Base-by-base conservation (phyloP, 225 moss, liverwort and hornwort species). In the Polytrichum formosum region DNA sequence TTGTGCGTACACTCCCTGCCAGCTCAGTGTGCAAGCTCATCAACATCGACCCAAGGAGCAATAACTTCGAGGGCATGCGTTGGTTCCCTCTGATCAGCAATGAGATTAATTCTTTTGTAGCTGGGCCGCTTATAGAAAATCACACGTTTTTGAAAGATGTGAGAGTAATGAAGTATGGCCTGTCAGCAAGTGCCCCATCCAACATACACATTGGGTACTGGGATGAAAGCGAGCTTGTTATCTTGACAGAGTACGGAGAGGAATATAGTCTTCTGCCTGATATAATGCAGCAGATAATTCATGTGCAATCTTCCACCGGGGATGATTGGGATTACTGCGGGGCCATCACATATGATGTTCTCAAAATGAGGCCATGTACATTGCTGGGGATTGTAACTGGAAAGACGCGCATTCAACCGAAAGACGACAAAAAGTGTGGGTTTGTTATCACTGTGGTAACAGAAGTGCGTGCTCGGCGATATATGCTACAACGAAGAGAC, bases 21-120 rank as follows among this genome's bases (percentile, higher is more conserved):
- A 70, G 23, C 61, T 60, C 61, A 35, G 70, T 61, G 61, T 59
- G 33, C 6, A 70, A 70, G 61, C 61, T 70, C 60, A 61, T 70
- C 70, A 70, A 70, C 70, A 61, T 70, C 31, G 61, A 70, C 61
- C 70, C 70, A 61, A 70, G 70, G 70, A 70, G 70, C 70, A 70
- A 70, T 46, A 70, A 70, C 46, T 61, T 70, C 61, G 3, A 61
- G 25, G 70, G 70, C 70, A 21, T 70, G 70, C 26, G 70, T 61
- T 70, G 70, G 70, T 70, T 70, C 61, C 70, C 70, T 61, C 61
- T 28, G 61, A n/a, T 61, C 16, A 26, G 61, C 70, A 61, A 70
- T 70, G 70, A 70, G 70, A 70, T 70, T 22, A 35, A 70, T 5
- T 70, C 37, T 61, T 70, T 60, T 61, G 33, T 70, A 61, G 70